These are phyloP conservation scores for Cercophora samala DNA, from an alignment of 495 filamentous ascomycete species.

Conservation along the genomic window DNA sequence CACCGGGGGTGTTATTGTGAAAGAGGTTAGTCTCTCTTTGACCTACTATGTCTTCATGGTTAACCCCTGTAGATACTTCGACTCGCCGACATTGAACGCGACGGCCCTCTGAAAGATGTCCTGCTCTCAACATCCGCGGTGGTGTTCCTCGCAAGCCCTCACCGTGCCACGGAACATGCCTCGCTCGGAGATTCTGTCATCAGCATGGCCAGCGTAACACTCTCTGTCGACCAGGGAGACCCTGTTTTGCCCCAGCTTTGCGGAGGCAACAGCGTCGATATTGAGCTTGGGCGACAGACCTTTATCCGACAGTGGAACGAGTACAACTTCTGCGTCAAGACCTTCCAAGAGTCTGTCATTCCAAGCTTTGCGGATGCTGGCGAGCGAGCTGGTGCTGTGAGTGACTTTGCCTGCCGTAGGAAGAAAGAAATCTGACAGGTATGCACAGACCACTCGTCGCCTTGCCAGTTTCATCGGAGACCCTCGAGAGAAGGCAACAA, in stretches of 20 bases:
- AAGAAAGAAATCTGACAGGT: slow-evolving; percentile 2
- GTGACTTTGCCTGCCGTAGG: neutral
- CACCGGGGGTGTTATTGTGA: slow-evolving; percentile 39
- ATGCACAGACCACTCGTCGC: slow-evolving; percentile 22
- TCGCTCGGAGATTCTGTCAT: slow-evolving; percentile 30
- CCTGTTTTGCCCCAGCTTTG: slow-evolving; percentile 32
- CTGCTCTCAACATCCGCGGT: slow-evolving; percentile 31
- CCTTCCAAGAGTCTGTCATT: slow-evolving; percentile 36
- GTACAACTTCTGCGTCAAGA: slow-evolving; percentile 40
- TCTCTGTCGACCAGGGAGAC: slow-evolving; percentile 27
- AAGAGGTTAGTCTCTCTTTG: slow-evolving; percentile 29
- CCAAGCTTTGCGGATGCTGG: slow-evolving; percentile 21
- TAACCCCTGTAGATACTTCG: slow-evolving; percentile 30
- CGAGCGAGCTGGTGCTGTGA: slow-evolving; percentile 25
- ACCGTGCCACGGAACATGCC: slow-evolving; percentile 32
- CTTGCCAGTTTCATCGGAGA: slow-evolving; percentile 36
- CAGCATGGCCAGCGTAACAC: slow-evolving; percentile 34
- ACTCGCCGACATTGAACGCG: slow-evolving; percentile 30
- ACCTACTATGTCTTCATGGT: neutral
- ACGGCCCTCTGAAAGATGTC: slow-evolving; percentile 30
- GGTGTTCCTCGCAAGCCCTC: slow-evolving; percentile 37
- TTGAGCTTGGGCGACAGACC: slow-evolving; percentile 26
- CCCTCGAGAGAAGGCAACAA: slow-evolving; percentile 33
- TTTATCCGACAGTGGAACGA: slow-evolving; percentile 36
- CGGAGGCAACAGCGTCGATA: slow-evolving; percentile 25